phyloP scores from a whole-genome alignment of 176 grass and related monocot species.

The Aegilops bicornis region DNA sequence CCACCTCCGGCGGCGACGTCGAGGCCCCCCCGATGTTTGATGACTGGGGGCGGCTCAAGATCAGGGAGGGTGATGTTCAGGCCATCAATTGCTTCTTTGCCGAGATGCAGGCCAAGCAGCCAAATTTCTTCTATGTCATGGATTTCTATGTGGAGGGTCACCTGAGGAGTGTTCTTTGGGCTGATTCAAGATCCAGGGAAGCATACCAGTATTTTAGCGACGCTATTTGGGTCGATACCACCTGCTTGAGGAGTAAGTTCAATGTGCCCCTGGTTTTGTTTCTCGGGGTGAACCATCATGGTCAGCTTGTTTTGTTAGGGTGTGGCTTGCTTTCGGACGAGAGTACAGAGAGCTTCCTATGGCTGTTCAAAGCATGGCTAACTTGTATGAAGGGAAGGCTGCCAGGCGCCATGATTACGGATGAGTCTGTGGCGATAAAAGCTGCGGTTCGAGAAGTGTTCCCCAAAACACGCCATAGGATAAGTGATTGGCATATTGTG shows the following conservation, averaged over 20 bases:
- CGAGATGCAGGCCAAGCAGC: slow-evolving; percentile 58
- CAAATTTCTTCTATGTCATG: slow-evolving; percentile 80
- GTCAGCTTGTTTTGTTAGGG: slow-evolving; percentile 66
- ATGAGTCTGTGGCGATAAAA: slow-evolving; percentile 53
- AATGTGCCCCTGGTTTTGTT: slow-evolving; percentile 57
- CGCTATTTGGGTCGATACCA: slow-evolving; percentile 61
- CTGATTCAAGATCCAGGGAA: slow-evolving; percentile 67
- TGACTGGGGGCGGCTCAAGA: slow-evolving; percentile 64
- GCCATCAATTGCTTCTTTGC: slow-evolving; percentile 56
- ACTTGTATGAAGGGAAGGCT: slow-evolving; percentile 56
- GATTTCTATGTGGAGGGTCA: slow-evolving; percentile 71
- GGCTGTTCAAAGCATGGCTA: slow-evolving; percentile 71
- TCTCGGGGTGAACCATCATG: slow-evolving; percentile 66
- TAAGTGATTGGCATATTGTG: slow-evolving; percentile 52
- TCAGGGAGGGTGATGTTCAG: slow-evolving; percentile 45
- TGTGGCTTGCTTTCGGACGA: slow-evolving; percentile 81
- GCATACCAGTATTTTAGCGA: slow-evolving; percentile 64
- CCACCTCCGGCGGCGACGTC: slow-evolving; percentile 21
- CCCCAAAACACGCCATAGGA: slow-evolving; percentile 58
- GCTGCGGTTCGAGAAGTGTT: slow-evolving; percentile 50
- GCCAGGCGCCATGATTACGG: slow-evolving; percentile 64
- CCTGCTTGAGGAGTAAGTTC: slow-evolving; percentile 62
- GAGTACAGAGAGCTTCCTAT: slow-evolving; percentile 68
- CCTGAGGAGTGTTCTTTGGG: slow-evolving; percentile 75
- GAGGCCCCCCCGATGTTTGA: slow-evolving; percentile 40